Percentiles rank a stretch among this genome's conserved stretches.
These are phyloP conservation scores for Nemania sp. DNA, from an alignment of 2,329 filamentous ascomycete genomes.

Conservation along the genomic window DNA sequence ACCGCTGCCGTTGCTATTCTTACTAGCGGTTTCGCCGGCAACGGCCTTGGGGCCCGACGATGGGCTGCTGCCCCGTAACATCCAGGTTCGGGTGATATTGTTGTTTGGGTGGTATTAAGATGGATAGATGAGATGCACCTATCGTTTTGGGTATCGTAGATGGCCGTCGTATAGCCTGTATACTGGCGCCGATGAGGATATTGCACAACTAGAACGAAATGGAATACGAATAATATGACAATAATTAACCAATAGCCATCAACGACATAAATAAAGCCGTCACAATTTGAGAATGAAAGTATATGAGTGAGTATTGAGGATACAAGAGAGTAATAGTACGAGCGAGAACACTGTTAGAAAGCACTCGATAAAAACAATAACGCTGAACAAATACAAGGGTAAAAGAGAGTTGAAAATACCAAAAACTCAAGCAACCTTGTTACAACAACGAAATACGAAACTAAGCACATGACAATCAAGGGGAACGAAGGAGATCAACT, in stretches of 20 bases:
- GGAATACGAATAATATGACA: not conserved
- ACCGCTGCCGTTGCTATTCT: slow-evolving; percentile 10
- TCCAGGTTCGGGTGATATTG: not conserved
- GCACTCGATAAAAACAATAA: not conserved
- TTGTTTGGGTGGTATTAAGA: not conserved
- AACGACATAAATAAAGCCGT: not conserved
- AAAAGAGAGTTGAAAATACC: slow-evolving; percentile 6
- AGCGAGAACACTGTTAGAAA: not conserved
- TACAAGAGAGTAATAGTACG: not conserved
- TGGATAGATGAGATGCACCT: not conserved
- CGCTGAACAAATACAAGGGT: not conserved
- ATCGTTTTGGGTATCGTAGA: not conserved
- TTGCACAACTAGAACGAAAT: not conserved
- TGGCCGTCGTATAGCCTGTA: slow-evolving; percentile 26
- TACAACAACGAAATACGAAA: slow-evolving; percentile 9
- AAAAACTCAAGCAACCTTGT: slow-evolving; percentile 15
- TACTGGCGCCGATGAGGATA: slow-evolving; percentile 6
- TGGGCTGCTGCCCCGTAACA: slow-evolving; percentile 24
- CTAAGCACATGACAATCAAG: not conserved
- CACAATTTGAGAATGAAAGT: not conserved
- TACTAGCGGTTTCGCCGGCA: slow-evolving; percentile 11
- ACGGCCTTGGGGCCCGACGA: slow-evolving; percentile 8
- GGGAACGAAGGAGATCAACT: not conserved
- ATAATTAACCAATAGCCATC: not conserved
- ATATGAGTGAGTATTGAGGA: not conserved